phyloP scores from a whole-genome alignment of 148 eudicot genomes.

The Suaeda aralocaspica region DNA sequence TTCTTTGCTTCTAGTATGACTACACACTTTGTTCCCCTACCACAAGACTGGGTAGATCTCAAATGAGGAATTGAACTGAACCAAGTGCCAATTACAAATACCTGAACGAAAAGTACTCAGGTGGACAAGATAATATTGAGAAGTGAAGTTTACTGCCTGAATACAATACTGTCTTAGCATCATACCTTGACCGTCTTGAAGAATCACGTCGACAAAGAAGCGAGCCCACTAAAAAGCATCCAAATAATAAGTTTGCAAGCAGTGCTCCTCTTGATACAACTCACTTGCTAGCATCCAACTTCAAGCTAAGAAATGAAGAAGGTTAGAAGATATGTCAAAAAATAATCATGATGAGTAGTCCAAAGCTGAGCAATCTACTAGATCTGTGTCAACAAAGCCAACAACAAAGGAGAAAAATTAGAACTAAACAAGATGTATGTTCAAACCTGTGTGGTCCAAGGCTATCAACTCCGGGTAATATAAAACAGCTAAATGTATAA shows the following conservation, averaged over 20 bases:
- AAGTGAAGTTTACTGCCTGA: constrained; percentile 10
- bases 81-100: constrained; percentile 23
- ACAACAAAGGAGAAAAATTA: constrained; percentile 28
- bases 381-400: constrained; percentile 47
- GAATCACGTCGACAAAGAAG: constrained; percentile 9
- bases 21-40: not conserved
- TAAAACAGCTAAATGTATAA: constrained; percentile 14
- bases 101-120: constrained; percentile 19
- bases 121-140: not conserved
- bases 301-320: constrained; percentile 46
- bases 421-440: constrained; percentile 28
- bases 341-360: constrained; percentile 35
- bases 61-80: constrained; percentile 12
- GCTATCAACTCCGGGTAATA: constrained; percentile 22
- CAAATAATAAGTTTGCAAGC: constrained; percentile 22
- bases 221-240: constrained; percentile 15
- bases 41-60: not conserved
- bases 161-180: constrained; percentile 3
- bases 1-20: not conserved
- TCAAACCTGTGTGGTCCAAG: constrained; percentile 26
- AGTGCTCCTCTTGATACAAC: constrained; percentile 22
- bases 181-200: constrained; percentile 27
- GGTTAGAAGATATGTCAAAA: constrained; percentile 35
- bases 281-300: constrained; percentile 41
- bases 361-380: constrained; percentile 37